phyloP scores from a whole-genome alignment of 2,329 filamentous ascomycete genomes.

The Beauveria sp. region DNA sequence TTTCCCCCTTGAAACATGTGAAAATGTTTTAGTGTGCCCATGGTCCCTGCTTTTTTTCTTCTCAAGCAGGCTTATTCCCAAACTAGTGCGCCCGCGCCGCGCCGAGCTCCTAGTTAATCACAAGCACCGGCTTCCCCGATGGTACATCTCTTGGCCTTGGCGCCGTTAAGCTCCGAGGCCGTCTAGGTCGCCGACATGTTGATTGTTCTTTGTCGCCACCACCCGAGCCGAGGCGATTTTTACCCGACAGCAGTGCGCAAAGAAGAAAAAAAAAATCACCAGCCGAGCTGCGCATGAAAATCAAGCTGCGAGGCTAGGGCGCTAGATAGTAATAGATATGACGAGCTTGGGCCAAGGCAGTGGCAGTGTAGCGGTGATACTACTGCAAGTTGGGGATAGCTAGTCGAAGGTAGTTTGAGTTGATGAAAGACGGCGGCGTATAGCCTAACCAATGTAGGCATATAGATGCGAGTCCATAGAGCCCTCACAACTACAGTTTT shows the following conservation, averaged over 20 bases:
- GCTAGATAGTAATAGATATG: neutral
- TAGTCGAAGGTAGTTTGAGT: too few relatives aligned
- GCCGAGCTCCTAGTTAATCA: neutral
- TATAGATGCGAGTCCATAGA: too few relatives aligned
- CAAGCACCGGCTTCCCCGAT: neutral
- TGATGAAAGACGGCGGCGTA: too few relatives aligned
- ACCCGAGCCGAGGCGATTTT: conserved; percentile 5
- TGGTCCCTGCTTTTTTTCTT: neutral
- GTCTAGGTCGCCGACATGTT: neutral
- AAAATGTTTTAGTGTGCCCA: conserved; percentile 2
- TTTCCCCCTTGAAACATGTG: neutral
- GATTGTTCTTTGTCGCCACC: neutral
- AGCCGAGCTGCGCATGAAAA: neutral
- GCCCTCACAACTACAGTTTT: too few relatives aligned
- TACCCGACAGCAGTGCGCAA: too few relatives aligned
- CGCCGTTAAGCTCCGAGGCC: conserved; percentile 2
- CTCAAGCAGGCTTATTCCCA: neutral
- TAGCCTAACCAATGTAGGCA: too few relatives aligned
- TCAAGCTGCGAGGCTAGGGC: neutral
- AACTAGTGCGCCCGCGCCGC: neutral
- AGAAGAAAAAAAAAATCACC: too few relatives aligned
- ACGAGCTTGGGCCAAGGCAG: neutral
- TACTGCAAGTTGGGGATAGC: too few relatives aligned
- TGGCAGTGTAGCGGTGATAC: neutral
- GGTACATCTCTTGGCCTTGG: neutral